phyloP scores from a whole-genome alignment of 2,329 filamentous ascomycete species.

The Cladosporium oxysporum region DNA sequence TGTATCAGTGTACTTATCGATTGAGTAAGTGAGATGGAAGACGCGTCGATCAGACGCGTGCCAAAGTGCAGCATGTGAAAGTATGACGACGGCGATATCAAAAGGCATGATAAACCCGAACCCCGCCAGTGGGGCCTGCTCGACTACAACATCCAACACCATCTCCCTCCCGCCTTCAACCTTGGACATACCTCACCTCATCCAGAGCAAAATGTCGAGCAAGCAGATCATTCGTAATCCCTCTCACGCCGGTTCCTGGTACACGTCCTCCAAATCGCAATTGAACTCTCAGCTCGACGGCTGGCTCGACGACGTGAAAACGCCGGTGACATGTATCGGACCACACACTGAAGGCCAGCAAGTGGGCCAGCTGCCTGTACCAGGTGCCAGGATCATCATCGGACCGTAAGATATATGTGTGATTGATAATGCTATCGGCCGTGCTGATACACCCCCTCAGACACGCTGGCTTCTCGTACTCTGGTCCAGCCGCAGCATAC shows the following conservation, averaged over 20 bases:
- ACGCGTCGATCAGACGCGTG: not conserved
- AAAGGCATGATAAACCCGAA: slow-evolving; percentile 1
- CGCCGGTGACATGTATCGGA: slow-evolving; percentile 62
- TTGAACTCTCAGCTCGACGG: slow-evolving; percentile 70
- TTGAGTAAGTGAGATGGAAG: not conserved
- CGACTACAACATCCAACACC: not conserved
- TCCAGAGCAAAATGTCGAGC: slow-evolving; percentile 25
- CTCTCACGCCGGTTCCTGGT: slow-evolving; percentile 87
- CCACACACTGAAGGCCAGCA: slow-evolving; percentile 43
- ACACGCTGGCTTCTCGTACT: slow-evolving; percentile 92
- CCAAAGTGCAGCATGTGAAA: not conserved
- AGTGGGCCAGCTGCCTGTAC: slow-evolving; percentile 60
- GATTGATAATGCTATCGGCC: slow-evolving; percentile 11
- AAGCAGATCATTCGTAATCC: slow-evolving; percentile 54
- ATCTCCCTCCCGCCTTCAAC: not conserved
- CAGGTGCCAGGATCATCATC: slow-evolving; percentile 80
- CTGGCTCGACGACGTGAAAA: slow-evolving; percentile 73
- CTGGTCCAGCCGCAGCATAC: slow-evolving; percentile 88
- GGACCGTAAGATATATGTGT: slow-evolving; percentile 66
- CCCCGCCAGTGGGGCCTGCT: slow-evolving; percentile 5
- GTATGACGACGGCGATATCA: not conserved
- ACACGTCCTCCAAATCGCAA: slow-evolving; percentile 60
- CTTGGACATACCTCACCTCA: not conserved
- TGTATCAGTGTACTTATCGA: not conserved
- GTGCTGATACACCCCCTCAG: slow-evolving; percentile 49